These are phyloP conservation scores for Diplocarpon mali DNA, from an alignment of 2,329 filamentous ascomycete species.

Conservation along the genomic window DNA sequence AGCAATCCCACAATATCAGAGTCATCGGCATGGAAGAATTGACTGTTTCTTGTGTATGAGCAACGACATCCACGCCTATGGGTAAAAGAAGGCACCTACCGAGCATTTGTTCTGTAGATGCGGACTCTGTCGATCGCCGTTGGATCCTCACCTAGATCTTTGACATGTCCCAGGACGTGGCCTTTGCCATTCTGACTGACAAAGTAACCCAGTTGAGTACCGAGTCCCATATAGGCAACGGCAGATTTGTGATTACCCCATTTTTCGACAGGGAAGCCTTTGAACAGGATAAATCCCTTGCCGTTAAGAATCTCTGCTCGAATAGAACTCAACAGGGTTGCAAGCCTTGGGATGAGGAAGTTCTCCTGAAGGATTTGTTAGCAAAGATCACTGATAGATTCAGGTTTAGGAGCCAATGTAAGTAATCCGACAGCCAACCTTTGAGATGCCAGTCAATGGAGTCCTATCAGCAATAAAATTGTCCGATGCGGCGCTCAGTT, in stretches of 20 bases:
- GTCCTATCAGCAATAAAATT: constrained; percentile 53
- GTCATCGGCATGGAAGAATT: constrained; percentile 82
- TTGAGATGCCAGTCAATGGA: constrained; percentile 60
- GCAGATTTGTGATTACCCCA: constrained; percentile 76
- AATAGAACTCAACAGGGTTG: constrained; percentile 41
- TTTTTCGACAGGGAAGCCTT: constrained; percentile 63
- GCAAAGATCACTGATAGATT: neutral
- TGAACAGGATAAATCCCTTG: constrained; percentile 85
- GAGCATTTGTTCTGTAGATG: constrained; percentile 74
- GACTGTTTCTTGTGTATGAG: constrained; percentile 25
- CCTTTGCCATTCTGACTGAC: constrained; percentile 76
- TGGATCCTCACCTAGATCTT: constrained; percentile 40
- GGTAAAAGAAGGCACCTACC: constrained; percentile 25
- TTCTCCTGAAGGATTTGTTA: constrained; percentile 2
- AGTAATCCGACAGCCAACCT: constrained; percentile 29
- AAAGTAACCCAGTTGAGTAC: constrained; percentile 78
- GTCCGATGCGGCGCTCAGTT: constrained; percentile 57
- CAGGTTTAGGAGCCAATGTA: too few species aligned
- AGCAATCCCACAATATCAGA: constrained; percentile 73
- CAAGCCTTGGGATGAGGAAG: constrained; percentile 40
- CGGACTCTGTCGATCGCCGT: constrained; percentile 69
- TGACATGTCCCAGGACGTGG: constrained; percentile 81
- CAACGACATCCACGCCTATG: neutral
- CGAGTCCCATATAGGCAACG: constrained; percentile 82
- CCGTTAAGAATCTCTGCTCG: constrained; percentile 63